Evolutionary conservation across 2,329 filamentous ascomycete genomes (phyloP), one percentile per base, ranked within the genome.

Genomic region (Scolecobasidium constrictum): DNA sequence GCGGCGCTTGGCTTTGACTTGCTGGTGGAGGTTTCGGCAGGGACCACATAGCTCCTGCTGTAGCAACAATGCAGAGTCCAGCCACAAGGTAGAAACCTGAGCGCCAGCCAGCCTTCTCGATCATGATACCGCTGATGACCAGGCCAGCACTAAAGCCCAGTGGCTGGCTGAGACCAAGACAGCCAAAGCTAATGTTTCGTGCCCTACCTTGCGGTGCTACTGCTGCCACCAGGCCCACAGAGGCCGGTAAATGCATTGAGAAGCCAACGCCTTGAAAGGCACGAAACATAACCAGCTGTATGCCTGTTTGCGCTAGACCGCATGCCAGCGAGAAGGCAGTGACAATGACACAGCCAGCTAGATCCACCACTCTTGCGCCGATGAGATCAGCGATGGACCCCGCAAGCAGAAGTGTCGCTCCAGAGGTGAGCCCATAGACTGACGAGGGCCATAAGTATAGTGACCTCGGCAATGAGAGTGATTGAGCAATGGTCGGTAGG

Each of bases 141-240:
- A 77, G 58, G 0, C 73, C 72, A 1, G 74, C 46, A 0, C 61
- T 64, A 44, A 72, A 75, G 0, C 72, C 73, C 7, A 75, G 49
- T 0, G 71, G 69, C 44, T 72, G 69, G 2, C 65, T 65, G 9
- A 64, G 60, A 2, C 73, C 71, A 49, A 74, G 57, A 9, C 61
- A 63, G 0, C 70, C 65, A 48, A 75, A 74, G 0, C 64, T 71
- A 7, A 73, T 56, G 47, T 76, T 75, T 3, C 72, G 59, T 18
- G 59, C 52, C 47, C 62, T 63, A 1, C 69, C 71, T n/a, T 58
- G 52, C 1, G 66, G 64, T 20, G 72, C 64, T 1, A 62, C 64
- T 23, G 57, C 61, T 0, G 69, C 68, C 44, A 75, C 65, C 38
- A 74, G 63, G 37, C 61, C 63, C 1, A 75, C 66, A 0, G 69